These are phyloP conservation scores for Zelopaecilomyces penicillatus DNA, from an alignment of 2,329 filamentous ascomycete species.

Conservation along the genomic window DNA sequence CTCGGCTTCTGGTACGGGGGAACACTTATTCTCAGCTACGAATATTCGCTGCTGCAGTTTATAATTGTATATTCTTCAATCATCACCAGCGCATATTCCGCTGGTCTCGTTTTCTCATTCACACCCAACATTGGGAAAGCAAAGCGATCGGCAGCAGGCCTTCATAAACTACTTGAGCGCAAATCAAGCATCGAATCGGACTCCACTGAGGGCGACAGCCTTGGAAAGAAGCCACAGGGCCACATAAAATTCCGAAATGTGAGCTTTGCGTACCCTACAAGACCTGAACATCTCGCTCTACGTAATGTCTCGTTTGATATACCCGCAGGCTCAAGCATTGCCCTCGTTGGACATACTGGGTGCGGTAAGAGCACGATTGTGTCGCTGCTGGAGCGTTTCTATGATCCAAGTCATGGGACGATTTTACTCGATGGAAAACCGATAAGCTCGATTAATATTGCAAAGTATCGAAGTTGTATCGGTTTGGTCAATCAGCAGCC, in stretches of 20 bases:
- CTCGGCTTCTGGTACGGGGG: conserved; percentile 8
- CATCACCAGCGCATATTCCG: conserved; percentile 65
- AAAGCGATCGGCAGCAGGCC: conserved; percentile 64
- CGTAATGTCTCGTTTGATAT: conserved; percentile 16
- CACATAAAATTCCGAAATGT: conserved; percentile 1
- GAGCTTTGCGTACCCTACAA: conserved; percentile 2
- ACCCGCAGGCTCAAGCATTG: conserved; percentile 33
- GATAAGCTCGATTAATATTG: conserved; percentile 30
- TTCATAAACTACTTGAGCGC: conserved; percentile 72
- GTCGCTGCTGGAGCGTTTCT: conserved; percentile 46
- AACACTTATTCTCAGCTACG: conserved; percentile 16
- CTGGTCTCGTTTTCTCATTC: conserved; percentile 75
- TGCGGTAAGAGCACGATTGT: conserved; percentile 46
- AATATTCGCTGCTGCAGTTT: conserved; percentile 31
- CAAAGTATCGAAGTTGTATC: conserved; percentile 27
- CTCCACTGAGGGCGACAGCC: neutral
- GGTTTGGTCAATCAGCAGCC: neutral
- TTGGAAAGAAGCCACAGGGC: neutral
- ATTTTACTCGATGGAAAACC: conserved; percentile 24
- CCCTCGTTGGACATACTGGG: conserved; percentile 39
- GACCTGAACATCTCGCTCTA: neutral
- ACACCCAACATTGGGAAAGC: conserved; percentile 83
- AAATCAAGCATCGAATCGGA: conserved; percentile 59
- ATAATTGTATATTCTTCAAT: conserved; percentile 35
- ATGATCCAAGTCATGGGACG: conserved; percentile 37